phyloP scores from a whole-genome alignment of 768 basidiomycete species.

The Udeniomyces megalosporus region DNA sequence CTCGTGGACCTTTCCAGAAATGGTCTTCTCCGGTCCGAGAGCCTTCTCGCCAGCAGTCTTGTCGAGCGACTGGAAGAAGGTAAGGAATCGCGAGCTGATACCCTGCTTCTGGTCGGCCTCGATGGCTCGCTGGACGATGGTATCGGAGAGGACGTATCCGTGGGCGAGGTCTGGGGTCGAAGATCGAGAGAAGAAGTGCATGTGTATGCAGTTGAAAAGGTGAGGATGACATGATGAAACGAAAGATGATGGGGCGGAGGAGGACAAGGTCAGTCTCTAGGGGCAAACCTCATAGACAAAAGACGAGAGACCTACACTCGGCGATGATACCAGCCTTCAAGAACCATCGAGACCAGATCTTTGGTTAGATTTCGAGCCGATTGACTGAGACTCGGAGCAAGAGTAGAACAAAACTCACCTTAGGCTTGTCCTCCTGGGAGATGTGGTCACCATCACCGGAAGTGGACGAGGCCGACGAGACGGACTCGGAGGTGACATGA shows the following conservation, averaged over 20 bases:
- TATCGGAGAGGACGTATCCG: constrained; percentile 69
- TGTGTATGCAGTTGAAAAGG: no score
- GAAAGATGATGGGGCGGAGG: no score
- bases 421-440: constrained; percentile 79
- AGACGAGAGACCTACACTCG: no score
- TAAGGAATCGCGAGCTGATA: constrained; percentile 69
- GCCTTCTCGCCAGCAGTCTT: constrained; percentile 49
- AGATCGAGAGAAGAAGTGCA: no score
- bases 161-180: constrained; percentile 80
- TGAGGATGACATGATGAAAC: no score
- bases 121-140: constrained; percentile 45
- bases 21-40: constrained; percentile 63
- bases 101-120: constrained; percentile 49
- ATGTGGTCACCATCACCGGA: constrained; percentile 27
- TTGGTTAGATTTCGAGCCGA: background rate
- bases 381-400: background rate
- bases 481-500: constrained; percentile 50
- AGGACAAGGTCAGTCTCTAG: no score
- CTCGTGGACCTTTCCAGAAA: constrained; percentile 54
- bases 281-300: no score
- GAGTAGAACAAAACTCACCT: constrained; percentile 17
- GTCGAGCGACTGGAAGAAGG: constrained; percentile 61
- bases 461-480: constrained; percentile 18
- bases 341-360: background rate
- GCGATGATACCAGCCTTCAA: constrained; percentile 49